These are phyloP conservation scores for Cyamopsis tetragonoloba DNA, from an alignment of 306 rosid species.

Conservation along the genomic window DNA sequence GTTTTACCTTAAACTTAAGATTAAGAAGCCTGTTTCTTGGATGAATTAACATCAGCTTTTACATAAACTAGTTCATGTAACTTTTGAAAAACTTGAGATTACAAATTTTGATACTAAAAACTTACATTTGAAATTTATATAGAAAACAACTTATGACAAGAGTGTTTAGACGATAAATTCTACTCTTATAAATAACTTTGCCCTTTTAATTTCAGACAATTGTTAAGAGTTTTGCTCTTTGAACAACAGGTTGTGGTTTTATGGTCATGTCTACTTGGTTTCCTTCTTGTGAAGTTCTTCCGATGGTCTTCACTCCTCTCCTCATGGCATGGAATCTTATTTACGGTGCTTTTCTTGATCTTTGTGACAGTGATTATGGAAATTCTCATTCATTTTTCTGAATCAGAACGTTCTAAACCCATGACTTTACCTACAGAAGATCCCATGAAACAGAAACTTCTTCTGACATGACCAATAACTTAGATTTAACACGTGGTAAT, in stretches of 20 bases:
- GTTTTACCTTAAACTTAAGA: too few species aligned
- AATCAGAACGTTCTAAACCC: conserved; percentile 48
- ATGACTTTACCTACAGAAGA: conserved; percentile 36
- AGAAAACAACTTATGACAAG: too few species aligned
- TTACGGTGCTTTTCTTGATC: conserved; percentile 39
- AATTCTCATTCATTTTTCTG: conserved; percentile 59
- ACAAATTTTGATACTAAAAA: too few species aligned
- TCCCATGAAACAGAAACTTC: conserved; percentile 43
- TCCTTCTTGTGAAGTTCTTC: conserved; percentile 31
- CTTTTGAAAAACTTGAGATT: too few species aligned
- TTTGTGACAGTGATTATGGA: conserved; percentile 55
- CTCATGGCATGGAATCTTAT: conserved; percentile 66
- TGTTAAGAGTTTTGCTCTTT: conserved; percentile 10
- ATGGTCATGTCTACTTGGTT: conserved; percentile 54
- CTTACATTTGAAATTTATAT: too few species aligned
- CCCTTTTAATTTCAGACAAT: neutral
- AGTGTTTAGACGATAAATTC: too few species aligned
- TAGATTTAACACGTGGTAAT: neutral
- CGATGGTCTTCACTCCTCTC: conserved; percentile 52
- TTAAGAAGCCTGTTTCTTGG: too few species aligned
- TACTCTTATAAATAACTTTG: neutral
- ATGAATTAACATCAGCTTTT: too few species aligned
- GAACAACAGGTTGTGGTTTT: conserved; percentile 50
- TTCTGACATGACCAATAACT: conserved; percentile 32
- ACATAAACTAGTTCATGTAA: too few species aligned